Evolutionary conservation across 306 rosid genomes (phyloP).

Genomic region (Rubus idaeus): DNA sequence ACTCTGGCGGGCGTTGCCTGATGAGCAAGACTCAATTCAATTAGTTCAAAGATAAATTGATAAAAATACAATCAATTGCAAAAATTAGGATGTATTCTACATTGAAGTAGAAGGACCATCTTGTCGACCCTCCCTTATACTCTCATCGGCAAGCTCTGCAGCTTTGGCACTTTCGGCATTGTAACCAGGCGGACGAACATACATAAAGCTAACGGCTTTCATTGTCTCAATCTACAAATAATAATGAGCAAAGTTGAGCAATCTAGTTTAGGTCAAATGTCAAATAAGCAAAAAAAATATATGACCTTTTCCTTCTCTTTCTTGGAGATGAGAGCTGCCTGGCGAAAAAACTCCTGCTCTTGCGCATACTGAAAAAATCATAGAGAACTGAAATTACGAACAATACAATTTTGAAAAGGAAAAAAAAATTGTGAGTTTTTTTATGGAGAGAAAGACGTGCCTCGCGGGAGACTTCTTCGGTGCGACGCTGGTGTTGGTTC

Average conservation of each 20-base stretch:
- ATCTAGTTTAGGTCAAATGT: background rate
- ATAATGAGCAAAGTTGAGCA: background rate
- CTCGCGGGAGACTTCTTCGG: slow-evolving; percentile 92
- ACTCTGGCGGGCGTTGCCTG: slow-evolving; percentile 37
- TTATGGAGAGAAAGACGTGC: slow-evolving; percentile 4
- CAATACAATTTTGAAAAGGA: background rate
- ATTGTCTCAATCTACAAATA: slow-evolving; percentile 68
- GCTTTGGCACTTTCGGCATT: slow-evolving; percentile 93
- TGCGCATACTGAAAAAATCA: slow-evolving; percentile 61
- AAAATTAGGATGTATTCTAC: slow-evolving; percentile 27
- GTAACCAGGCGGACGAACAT: slow-evolving; percentile 97
- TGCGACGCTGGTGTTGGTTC: slow-evolving; percentile 57
- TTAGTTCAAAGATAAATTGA: background rate
- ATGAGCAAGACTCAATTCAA: background rate
- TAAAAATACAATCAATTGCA: background rate
- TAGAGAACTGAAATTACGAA: background rate
- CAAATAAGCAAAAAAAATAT: background rate
- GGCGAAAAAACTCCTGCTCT: slow-evolving; percentile 94
- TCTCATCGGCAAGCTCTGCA: slow-evolving; percentile 75
- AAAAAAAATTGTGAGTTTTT: background rate
- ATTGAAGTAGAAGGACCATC: slow-evolving; percentile 48
- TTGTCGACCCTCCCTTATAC: slow-evolving; percentile 32
- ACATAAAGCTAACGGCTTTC: slow-evolving; percentile 99
- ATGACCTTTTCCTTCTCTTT: slow-evolving; percentile 87
- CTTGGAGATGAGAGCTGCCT: slow-evolving; percentile 71